Evolutionary conservation across 108 stramenopile species (phyloP), one percentile per base, ranked within the genome.

Genomic region (Asterionellopsis glacialis): DNA sequence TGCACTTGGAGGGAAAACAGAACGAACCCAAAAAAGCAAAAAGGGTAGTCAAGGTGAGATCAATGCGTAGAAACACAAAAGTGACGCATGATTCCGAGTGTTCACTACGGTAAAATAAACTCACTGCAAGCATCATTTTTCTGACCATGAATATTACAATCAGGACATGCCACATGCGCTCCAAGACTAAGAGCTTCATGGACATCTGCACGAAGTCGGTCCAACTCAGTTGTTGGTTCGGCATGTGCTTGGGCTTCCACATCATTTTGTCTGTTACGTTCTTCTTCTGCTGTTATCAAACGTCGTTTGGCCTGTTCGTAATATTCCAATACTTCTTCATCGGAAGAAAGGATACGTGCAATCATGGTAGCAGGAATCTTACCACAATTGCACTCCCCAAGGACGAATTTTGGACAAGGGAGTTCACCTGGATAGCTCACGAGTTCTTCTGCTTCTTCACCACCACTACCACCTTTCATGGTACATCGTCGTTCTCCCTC

Each of bases 101-200:
- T n/a, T n/a, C n/a, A n/a, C n/a, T n/a, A n/a, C n/a, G n/a, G n/a
- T n/a, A n/a, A n/a, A 7, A 33, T 33, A 7, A 33, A 33, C 33
- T 33, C 7, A 33, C 33, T 33, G 54, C 54, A 55, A n/a, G 18
- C 22, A 9, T 55, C 54, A 24, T 55, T 24, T 40, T 55, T 55
- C 23, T 55, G 22, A n/a, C 33, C 54, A 5, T 55, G 18, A n/a
- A 24, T 22, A 18, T 9, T 9, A 55, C 54, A 55, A 5, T 55
- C 22, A 2, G 54, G 54, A 40, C 54, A 55, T 2, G 16, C 2
- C 16, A 55, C 38, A 5, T 19, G 5, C 9, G 6, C 54, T 47
- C 45, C 45, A 16, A 16, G 16, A 16, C 18, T 47, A 4, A 47
- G 19, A 2, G 45, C 45, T 47, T 47, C 45, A 4, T 19, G 45